These are phyloP conservation scores for Colletotrichum chlorophyti DNA, from an alignment of 2,329 filamentous ascomycete species.

Conservation along the genomic window DNA sequence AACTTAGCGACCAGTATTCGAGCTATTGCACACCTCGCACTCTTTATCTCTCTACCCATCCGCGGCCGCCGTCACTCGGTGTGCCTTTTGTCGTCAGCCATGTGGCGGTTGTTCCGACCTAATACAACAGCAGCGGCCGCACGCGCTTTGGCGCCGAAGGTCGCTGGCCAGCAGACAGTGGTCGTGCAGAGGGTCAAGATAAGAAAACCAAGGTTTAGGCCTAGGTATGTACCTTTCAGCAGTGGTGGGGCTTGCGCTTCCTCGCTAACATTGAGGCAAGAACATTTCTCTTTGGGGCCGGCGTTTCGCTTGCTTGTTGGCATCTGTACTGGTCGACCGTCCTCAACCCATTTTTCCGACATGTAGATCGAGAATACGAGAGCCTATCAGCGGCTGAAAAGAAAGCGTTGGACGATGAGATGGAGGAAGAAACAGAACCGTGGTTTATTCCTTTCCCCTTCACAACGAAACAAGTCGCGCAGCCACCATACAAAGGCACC, in stretches of 20 bases:
- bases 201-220: background rate
- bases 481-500: conserved; percentile 57
- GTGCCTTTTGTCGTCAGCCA: conserved; percentile 7
- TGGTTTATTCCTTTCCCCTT: conserved; percentile 70
- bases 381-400: conserved; percentile 52
- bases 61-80: conserved; percentile 17
- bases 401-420: conserved; percentile 44
- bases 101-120: conserved; percentile 28
- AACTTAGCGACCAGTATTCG: background rate
- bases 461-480: conserved; percentile 55
- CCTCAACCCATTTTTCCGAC: conserved; percentile 51
- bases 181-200: conserved; percentile 29
- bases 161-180: conserved; percentile 15
- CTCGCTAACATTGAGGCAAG: conserved; percentile 13
- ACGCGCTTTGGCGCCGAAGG: conserved; percentile 13
- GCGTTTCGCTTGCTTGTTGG: conserved; percentile 46
- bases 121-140: conserved; percentile 3
- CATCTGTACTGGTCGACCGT: conserved; percentile 53
- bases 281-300: conserved; percentile 37
- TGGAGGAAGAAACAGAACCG: conserved; percentile 51
- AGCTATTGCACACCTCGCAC: background rate
- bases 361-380: conserved; percentile 49
- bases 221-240: conserved; percentile 8
- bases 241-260: background rate
- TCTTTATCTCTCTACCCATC: background rate